Conservation (phyloP, 805 yeast genomes). For the Kodamaea neixiangensis region DNA sequence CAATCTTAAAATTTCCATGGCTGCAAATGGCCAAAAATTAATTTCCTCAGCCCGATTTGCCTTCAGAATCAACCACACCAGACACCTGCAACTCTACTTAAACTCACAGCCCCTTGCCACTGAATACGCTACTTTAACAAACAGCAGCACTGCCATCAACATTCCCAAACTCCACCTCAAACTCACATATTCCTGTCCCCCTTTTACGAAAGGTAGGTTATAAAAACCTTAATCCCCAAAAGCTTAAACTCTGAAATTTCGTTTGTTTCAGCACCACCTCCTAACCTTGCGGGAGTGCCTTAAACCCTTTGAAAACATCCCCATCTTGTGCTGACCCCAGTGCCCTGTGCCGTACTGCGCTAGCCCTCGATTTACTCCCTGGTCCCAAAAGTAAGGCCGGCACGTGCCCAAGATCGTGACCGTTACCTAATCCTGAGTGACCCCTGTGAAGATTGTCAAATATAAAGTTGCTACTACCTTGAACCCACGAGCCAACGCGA, state of each 20-base stretch:
- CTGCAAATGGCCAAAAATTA: too few relatives aligned
- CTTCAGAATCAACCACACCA: too few relatives aligned
- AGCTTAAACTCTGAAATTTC: background rate
- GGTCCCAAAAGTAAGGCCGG: background rate
- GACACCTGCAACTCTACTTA: too few relatives aligned
- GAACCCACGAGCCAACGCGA: background rate
- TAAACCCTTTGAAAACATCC: background rate
- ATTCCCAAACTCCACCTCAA: background rate
- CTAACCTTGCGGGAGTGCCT: background rate
- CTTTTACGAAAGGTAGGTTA: background rate
- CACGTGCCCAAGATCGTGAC: background rate
- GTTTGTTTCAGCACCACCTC: background rate
- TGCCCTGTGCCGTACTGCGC: background rate
- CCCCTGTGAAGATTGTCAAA: conserved; percentile 1
- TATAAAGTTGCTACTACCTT: background rate
- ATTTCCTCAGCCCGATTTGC: too few relatives aligned
- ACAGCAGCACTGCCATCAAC: background rate
- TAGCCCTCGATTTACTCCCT: too few relatives aligned
- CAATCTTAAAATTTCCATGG: too few relatives aligned
- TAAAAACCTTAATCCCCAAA: background rate
- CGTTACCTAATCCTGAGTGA: background rate
- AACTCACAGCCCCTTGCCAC: too few relatives aligned
- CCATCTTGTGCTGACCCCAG: background rate
- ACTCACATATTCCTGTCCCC: background rate
- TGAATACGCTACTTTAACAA: background rate